Percentiles rank a stretch among this genome's conserved stretches.
Evolutionary conservation across 1,284 basidiomycete species (phyloP).

Genomic region (Ustilago cynodontis): DNA sequence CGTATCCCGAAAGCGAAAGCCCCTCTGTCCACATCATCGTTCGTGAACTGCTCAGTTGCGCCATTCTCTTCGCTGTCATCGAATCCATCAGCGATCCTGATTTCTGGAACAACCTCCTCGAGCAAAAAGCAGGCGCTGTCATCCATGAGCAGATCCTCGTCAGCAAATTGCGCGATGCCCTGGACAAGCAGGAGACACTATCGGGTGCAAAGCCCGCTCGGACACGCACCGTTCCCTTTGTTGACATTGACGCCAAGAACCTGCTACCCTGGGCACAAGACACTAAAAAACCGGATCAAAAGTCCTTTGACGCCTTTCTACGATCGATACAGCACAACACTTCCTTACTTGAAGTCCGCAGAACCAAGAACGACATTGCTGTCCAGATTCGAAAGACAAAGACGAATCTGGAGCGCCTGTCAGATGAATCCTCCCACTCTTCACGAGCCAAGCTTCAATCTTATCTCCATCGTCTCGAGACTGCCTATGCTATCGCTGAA

Average conservation of each 20-base stretch:
- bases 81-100: slow-evolving; percentile 94
- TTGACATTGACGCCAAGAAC: slow-evolving; percentile 30
- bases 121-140: slow-evolving; percentile 87
- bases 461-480: slow-evolving; percentile 87
- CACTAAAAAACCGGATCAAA: slow-evolving; percentile 39
- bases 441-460: slow-evolving; percentile 71
- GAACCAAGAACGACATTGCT: slow-evolving; percentile 54
- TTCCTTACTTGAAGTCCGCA: slow-evolving; percentile 54
- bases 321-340: slow-evolving; percentile 33
- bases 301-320: slow-evolving; percentile 51
- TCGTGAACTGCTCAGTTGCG: slow-evolving; percentile 85
- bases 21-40: slow-evolving; percentile 78
- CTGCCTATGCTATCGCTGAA: slow-evolving; percentile 86
- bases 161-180: slow-evolving; percentile 73
- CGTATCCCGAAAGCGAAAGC: slow-evolving; percentile 80
- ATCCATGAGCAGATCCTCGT: slow-evolving; percentile 85
- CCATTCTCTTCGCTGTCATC: slow-evolving; percentile 85
- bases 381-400: slow-evolving; percentile 59
- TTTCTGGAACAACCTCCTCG: slow-evolving; percentile 93
- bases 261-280: slow-evolving; percentile 34
- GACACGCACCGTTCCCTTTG: slow-evolving; percentile 17
- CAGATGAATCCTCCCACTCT: slow-evolving; percentile 25
- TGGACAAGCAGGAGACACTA: slow-evolving; percentile 68
- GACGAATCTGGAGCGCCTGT: slow-evolving; percentile 36
- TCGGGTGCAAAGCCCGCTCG: slow-evolving; percentile 10